These are phyloP conservation scores for Diaporthe sp. DNA, from an alignment of 2,329 filamentous ascomycete genomes.

Conservation along the genomic window DNA sequence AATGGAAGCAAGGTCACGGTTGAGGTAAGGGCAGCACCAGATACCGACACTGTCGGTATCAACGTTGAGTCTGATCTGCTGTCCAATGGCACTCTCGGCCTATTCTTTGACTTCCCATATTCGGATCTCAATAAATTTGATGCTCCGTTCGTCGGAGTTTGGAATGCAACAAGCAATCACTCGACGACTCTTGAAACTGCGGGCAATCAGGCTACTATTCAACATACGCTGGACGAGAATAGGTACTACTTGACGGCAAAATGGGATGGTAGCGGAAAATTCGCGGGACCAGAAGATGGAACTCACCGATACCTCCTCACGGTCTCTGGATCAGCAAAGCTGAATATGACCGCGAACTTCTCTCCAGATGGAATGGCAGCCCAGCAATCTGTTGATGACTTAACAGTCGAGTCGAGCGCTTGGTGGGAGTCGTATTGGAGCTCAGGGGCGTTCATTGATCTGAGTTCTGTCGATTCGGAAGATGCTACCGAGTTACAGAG, in stretches of 20 bases:
- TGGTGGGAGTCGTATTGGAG: conserved; percentile 66
- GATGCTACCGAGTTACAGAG: conserved; percentile 64
- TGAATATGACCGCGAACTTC: conserved; percentile 50
- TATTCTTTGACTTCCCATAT: conserved; percentile 67
- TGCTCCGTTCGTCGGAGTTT: conserved; percentile 65
- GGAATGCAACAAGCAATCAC: conserved; percentile 60
- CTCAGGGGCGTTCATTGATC: conserved; percentile 64
- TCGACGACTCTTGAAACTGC: conserved; percentile 51
- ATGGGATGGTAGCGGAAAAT: conserved; percentile 52
- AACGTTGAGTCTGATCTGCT: conserved; percentile 57
- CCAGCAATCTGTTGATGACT: conserved; percentile 43
- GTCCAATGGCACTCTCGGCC: conserved; percentile 51
- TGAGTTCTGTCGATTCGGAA: conserved; percentile 53
- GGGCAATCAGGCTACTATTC: conserved; percentile 52
- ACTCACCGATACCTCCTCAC: conserved; percentile 60
- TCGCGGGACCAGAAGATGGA: conserved; percentile 49
- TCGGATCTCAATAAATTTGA: conserved; percentile 65
- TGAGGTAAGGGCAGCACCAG: conserved; percentile 53
- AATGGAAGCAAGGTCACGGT: conserved; percentile 54
- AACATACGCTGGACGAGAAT: conserved; percentile 57
- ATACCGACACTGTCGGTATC: conserved; percentile 60
- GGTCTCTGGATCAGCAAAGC: conserved; percentile 42
- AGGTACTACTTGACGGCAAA: conserved; percentile 55
- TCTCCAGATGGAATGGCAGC: conserved; percentile 44
- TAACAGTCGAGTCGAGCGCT: conserved; percentile 48